phyloP scores from a whole-genome alignment of 2,329 filamentous ascomycete genomes.

The Dactylellina leptospora region DNA sequence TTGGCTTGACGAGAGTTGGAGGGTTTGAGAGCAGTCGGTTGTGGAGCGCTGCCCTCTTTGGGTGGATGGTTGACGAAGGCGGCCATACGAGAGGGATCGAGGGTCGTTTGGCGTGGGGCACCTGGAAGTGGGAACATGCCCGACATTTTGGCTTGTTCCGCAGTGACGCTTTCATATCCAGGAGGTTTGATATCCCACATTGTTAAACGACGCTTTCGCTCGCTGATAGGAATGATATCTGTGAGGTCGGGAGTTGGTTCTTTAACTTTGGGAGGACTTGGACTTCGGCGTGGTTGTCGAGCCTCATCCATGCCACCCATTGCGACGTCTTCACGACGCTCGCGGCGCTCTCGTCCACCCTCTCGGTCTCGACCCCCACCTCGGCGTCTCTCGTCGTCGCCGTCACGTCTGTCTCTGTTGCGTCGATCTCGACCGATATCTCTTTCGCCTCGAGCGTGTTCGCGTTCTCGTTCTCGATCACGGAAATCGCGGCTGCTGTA shows the following conservation, averaged over 20 bases:
- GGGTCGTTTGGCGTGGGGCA: conserved; percentile 90
- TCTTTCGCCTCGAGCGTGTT: conserved; percentile 66
- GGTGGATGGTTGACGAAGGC: conserved; percentile 95
- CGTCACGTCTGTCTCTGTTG: conserved; percentile 63
- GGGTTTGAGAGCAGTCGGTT: conserved; percentile 82
- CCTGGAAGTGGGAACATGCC: conserved; percentile 97
- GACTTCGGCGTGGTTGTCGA: conserved; percentile 74
- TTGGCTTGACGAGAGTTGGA: conserved; percentile 94
- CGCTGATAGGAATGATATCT: conserved; percentile 79
- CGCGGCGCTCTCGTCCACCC: conserved; percentile 65
- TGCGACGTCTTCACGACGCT: conserved; percentile 62
- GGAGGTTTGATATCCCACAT: conserved; percentile 99
- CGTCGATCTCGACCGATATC: conserved; percentile 71
- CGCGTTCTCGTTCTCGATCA: conserved; percentile 81
- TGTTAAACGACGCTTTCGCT: conserved; percentile 89
- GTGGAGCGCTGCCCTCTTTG: conserved; percentile 67
- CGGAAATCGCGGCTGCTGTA: conserved; percentile 71
- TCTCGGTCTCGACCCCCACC: conserved; percentile 63
- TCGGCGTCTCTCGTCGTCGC: conserved; percentile 64
- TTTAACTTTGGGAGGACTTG: conserved; percentile 85
- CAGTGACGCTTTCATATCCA: conserved; percentile 96
- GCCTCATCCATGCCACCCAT: conserved; percentile 60
- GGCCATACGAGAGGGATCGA: conserved; percentile 92
- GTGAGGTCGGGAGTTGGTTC: conserved; percentile 96
- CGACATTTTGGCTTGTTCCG: conserved; percentile 97